phyloP scores from a whole-genome alignment of 805 yeast species.

The Dipodascus albidus region DNA sequence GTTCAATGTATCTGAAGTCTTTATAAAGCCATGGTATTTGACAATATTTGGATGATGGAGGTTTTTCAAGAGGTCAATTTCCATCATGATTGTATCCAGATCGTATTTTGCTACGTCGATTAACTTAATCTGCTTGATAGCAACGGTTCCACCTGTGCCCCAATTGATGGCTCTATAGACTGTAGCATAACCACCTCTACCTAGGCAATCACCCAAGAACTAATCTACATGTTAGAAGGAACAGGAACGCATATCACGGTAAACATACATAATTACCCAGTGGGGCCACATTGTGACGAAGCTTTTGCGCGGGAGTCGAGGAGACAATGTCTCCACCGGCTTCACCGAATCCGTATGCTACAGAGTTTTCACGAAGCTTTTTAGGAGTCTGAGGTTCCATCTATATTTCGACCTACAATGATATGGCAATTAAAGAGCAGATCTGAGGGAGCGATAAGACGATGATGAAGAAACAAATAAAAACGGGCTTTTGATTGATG shows the following conservation, averaged over 20 bases:
- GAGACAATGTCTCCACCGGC: slow-evolving; percentile 10
- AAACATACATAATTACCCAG: slow-evolving; percentile 12
- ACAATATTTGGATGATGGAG: slow-evolving; percentile 58
- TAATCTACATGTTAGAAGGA: neutral
- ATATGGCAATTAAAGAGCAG: no score
- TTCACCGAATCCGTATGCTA: slow-evolving; percentile 4
- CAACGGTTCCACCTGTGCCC: slow-evolving; percentile 56
- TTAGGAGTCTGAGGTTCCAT: slow-evolving; percentile 2
- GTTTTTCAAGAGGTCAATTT: slow-evolving; percentile 52
- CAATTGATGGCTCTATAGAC: slow-evolving; percentile 69
- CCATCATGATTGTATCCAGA: slow-evolving; percentile 42
- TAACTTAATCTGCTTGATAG: slow-evolving; percentile 67
- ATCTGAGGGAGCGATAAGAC: no score
- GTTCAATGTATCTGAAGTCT: slow-evolving; percentile 39
- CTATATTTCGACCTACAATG: neutral
- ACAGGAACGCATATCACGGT: neutral
- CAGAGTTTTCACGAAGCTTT: slow-evolving; percentile 1
- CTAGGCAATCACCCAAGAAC: slow-evolving; percentile 45
- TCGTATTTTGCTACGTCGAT: slow-evolving; percentile 28
- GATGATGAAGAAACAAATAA: no score
- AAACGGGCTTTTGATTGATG: neutral
- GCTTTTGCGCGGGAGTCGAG: slow-evolving; percentile 13
- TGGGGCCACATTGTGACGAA: slow-evolving; percentile 4
- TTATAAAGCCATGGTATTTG: slow-evolving; percentile 55
- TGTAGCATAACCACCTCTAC: slow-evolving; percentile 85